These are phyloP conservation scores for Cercospora sp. DNA, from an alignment of 2,329 filamentous ascomycete genomes.

Conservation along the genomic window DNA sequence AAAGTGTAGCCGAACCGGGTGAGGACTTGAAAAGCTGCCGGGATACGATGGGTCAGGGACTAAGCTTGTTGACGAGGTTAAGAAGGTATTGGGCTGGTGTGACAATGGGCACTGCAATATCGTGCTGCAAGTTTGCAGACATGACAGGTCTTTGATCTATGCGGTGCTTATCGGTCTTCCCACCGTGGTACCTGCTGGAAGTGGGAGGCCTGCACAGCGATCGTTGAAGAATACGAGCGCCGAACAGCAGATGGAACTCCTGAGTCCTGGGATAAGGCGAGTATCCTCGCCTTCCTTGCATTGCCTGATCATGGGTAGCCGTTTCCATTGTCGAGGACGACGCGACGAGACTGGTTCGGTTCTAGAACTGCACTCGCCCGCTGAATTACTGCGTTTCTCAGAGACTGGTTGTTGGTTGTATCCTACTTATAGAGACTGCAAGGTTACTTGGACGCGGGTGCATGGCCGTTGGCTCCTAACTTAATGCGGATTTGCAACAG, in stretches of 20 bases:
- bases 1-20: background rate
- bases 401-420: background rate
- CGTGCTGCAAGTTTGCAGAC: background rate
- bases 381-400: background rate
- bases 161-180: background rate
- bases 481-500: background rate
- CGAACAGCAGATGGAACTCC: background rate
- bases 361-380: background rate
- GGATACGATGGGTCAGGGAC: background rate
- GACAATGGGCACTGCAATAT: background rate
- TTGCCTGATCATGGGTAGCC: background rate
- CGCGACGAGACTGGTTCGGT: background rate
- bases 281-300: background rate
- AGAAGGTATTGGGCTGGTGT: background rate
- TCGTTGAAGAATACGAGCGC: background rate
- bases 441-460: background rate
- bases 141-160: background rate
- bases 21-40: background rate
- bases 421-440: background rate
- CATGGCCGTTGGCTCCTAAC: background rate
- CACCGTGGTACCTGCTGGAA: background rate
- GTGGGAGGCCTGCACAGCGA: background rate
- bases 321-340: background rate
- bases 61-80: background rate
- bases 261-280: background rate